Base-by-base conservation (phyloP, 2,329 filamentous ascomycete genomes). In the Macrophomina pseudophaseolina region DNA sequence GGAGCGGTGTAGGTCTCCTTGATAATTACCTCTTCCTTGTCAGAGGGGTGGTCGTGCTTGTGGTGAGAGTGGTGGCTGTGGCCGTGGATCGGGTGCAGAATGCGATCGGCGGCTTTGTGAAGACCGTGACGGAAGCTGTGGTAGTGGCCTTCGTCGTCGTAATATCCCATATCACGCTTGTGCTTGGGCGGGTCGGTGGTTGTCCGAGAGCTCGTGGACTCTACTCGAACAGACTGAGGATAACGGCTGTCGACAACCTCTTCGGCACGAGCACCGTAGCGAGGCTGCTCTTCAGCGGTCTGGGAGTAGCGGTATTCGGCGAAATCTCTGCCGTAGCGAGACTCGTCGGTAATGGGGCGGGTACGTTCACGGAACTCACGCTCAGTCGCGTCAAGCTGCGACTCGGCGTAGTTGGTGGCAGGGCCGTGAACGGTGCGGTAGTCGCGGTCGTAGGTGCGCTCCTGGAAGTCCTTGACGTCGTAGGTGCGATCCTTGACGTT, bases 141-240 rank as follows among this genome's bases (percentile, higher is more conserved):
- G 82, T 91, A 91, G 73, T 91, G 86, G 77, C 89, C 89, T 80
- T 91, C 88, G 83, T 91, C 87, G 87, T 91, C 89, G 88, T 91
- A 91, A 84, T 91, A 91, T 85, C 89, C 89, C 89, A 91, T 91
- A 77, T 89, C 88, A 85, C 80, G 81, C 78, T 82, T 80, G 77
- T 80, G 80, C 72, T 80, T 78, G 69, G 81, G 78, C 71, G 80
- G 75, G 75, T 87, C 84, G 75, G 84, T 80, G 75, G 85, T 85
- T 72, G 82, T 80, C 71, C 80, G 80, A 66, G 64, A 59, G 73
- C 80, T 76, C 76, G 81, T 75, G 65, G 74, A 75, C 70, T 83
- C 78, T 80, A 85, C 82, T 76, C 81, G 82, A 74, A 86, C 81
- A 73, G 86, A 76, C 59, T 75, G 72, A 71, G 76, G 71, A 76